Evolutionary conservation across 2,329 filamentous ascomycete genomes (phyloP), one percentile per base, ranked within the genome.

Genomic region (Neonectria neomacrospora): DNA sequence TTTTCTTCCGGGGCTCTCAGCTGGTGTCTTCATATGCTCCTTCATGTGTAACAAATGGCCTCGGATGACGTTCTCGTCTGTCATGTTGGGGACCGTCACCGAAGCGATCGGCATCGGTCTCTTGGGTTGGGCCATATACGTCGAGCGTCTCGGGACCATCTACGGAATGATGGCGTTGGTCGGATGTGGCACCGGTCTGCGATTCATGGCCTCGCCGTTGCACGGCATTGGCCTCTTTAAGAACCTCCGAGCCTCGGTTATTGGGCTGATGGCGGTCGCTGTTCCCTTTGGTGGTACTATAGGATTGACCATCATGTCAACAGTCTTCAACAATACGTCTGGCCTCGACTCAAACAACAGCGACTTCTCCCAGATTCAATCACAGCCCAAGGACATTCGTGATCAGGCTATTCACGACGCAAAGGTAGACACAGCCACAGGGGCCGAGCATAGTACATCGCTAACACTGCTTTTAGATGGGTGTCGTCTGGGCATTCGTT

Each of bases 111-210:
- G 88, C 2, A 80, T 91, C 34, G 83, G 83, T 0, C 75, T 90
- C 7, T 75, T 92, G 3, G 83, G 85, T 0, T 87, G 82, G 76
- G 88, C 87, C 0, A 79, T 90, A 16, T 82, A 82, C 5, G 77
- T 75, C 0, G 81, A 84, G 1, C 76, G 86, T 52, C 76, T 79
- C 0, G 73, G 79, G 0, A 75, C 86, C 8, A 83, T 91, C 22
- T 90, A 87, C 67, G 88, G 85, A 26, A 91, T 91, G 83, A 88
- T 92, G 79, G 88, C 84, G 0, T 74, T 92, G 2, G 82, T 87
- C 0, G 90, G 90, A 2, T 82, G 82, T 0, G 90, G 90, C 0
- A 88, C 86, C 0, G 90, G 88, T 0, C 75, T 90, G 12, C 82
- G 88, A n/a, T 84, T 90, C 71, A 91, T 91, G 85, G 88, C 88